Base-by-base conservation (phyloP, 805 yeast genomes). In the Starmerella sirachaensis region DNA sequence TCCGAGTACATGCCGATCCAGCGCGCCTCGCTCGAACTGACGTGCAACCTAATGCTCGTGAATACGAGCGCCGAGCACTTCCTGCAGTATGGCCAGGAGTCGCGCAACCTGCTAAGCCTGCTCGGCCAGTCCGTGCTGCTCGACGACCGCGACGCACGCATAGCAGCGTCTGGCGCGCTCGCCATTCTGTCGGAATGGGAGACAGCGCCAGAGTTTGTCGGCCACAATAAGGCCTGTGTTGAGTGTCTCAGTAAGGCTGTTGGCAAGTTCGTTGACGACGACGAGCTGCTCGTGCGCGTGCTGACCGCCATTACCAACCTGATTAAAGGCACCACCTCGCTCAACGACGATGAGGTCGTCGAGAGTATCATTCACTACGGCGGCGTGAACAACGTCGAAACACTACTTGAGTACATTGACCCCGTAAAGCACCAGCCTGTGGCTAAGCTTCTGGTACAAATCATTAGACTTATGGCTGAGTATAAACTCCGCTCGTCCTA, bases 11-110 rank as follows among this genome's bases (percentile, higher is more conserved):
- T 58, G 1, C 54, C 63, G 37, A 54, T 80, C 3, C 82, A 76
- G 52, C 61, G 71, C 34, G 73, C 82, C 0, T 48, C 76, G 0
- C 62, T 79, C 56, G 85, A 80, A 50, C 64, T 80, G 13, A 55
- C 78, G 8, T 69, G 78, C 42, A 80, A 80, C 52, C 53, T 79
- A 32, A 66, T 74, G 51, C 60, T 51, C 34, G 51, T 58, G 1
- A 57, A 61, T 1, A 40, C 35, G 5, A 50, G 58, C 13, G 67
- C 65, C 1, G 62, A 54, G 31, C 57, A 52, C 45, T 58, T 54
- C 39, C 47, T 60, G n/a, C 61, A 58, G 33, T 53, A 51, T 16
- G 46, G 51, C 11, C 39, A 38, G 13, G 46, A 50, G 4, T 53
- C 59, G n/a, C 33, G 41, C 7, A 53, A 49, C 14, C 44, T 62